These are phyloP conservation scores for Microascus cirrosus DNA, from an alignment of 2,329 filamentous ascomycete species.

Conservation along the genomic window DNA sequence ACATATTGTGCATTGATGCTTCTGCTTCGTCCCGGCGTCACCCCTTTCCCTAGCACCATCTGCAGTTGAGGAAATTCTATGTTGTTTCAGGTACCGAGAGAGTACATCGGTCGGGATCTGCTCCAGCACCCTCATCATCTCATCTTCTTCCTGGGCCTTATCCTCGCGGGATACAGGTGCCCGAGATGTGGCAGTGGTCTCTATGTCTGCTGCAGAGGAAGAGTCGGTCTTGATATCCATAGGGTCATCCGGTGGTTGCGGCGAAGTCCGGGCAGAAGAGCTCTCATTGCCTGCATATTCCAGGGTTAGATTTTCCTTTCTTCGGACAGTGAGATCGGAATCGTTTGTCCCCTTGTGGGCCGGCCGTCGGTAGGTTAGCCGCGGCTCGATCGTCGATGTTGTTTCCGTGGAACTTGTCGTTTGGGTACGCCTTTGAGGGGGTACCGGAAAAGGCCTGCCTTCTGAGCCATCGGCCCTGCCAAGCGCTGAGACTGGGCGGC, in stretches of 20 bases:
- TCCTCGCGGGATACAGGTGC: background rate
- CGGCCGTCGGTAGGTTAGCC: background rate
- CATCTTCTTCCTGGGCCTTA: background rate
- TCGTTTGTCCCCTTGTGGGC: background rate
- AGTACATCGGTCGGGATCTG: constrained; percentile 19
- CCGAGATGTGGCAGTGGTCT: background rate
- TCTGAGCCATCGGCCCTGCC: background rate
- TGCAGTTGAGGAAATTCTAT: background rate
- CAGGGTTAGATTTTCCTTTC: background rate
- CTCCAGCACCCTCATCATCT: constrained; percentile 10
- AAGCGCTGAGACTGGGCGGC: background rate
- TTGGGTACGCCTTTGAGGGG: background rate
- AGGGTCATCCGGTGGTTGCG: background rate
- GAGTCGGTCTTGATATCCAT: background rate
- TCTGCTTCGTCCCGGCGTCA: background rate
- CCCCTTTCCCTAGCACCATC: background rate
- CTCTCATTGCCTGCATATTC: background rate
- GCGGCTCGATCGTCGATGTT: background rate
- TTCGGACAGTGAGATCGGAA: background rate
- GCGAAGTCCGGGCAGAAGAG: background rate
- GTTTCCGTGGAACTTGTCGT: background rate
- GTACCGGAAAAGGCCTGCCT: background rate
- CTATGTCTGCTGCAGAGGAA: background rate
- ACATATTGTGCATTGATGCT: constrained; percentile 25
- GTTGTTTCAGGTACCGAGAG: constrained; percentile 15